Evolutionary conservation across 2,329 filamentous ascomycete species (phyloP), one percentile per base, ranked within the genome.

Genomic region (Trichophyton benhamiae): DNA sequence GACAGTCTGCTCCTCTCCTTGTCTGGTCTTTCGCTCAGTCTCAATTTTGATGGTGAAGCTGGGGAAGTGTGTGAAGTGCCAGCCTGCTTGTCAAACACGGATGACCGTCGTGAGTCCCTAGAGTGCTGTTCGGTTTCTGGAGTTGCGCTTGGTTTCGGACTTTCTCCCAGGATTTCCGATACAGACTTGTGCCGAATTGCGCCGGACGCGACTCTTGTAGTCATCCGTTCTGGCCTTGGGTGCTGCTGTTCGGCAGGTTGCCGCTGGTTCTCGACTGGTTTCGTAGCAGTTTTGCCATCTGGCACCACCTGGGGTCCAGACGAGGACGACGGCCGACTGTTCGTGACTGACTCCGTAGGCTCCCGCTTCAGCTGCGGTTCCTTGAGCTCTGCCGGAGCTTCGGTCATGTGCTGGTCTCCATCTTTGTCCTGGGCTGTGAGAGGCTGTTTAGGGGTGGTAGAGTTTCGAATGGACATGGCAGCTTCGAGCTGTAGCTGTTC

Each of bases 141-240:
- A 48, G 71, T 65, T 46, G 70, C 70, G 48, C 69, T 66, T 42
- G 71, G 68, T 65, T 75, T 71, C 46, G 82, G 78, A 17, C 78
- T 80, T 63, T 83, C 84, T 59, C 83, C 85, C 4, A 89, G 77
- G 48, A 89, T 87, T 70, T 89, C 87, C 17, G 83, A 86, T 3
- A 88, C 85, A 3, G 86, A 88, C 68, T 88, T 89, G 59, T 87
- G 83, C 63, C 83, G 80, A 66, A 89, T 83, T 2, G 85, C 83
- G 48, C 86, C 87, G 8, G 87, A 88, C 2, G 85, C 84, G 22
- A 88, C 84, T 66, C 86, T 76, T 0, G 86, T 89, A 9, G 84
- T 86, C 75, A 87, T 87, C 33, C 85, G 80, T 66, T 81, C 80
- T 3, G 74, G 68, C 49, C 74, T 70, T 30, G 77, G 68, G 44